phyloP scores from a whole-genome alignment of 345 rosid species.

The Lepidium sativum region DNA sequence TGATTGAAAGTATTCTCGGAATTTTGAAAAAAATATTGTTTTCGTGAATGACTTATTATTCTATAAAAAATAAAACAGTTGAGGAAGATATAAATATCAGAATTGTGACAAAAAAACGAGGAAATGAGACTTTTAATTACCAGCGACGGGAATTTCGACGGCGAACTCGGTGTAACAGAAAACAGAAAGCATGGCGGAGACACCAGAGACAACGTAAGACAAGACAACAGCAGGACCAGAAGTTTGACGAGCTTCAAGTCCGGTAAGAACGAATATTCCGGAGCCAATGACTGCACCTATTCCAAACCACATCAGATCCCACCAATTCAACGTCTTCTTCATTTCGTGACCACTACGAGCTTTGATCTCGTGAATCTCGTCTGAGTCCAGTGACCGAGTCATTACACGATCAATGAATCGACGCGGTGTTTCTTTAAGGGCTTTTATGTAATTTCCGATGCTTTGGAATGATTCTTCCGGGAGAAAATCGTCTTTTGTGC shows the following conservation, averaged over 20 bases:
- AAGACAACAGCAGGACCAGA: conserved; percentile 87
- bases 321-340: conserved; percentile 80
- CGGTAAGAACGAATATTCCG: conserved; percentile 86
- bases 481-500: conserved; percentile 64
- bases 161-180: conserved; percentile 99
- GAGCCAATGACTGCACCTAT: conserved; percentile 89
- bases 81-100: no score
- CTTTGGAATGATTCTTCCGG: conserved; percentile 82
- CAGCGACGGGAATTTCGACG: conserved; percentile 91
- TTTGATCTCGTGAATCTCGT: conserved; percentile 70
- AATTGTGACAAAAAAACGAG: not conserved
- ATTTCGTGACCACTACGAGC: conserved; percentile 74
- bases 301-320: conserved; percentile 98
- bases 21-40: no score
- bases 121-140: conserved; percentile 11
- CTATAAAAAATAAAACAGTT: no score
- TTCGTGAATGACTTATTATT: no score
- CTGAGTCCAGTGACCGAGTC: conserved; percentile 59
- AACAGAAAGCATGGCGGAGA: conserved; percentile 90
- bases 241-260: conserved; percentile 38
- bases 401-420: conserved; percentile 51
- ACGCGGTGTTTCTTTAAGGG: conserved; percentile 51
- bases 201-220: conserved; percentile 75
- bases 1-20: no score
- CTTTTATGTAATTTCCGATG: conserved; percentile 48